Conservation (phyloP, 768 basidiomycete genomes). For the Leccinum longicurvipes region DNA sequence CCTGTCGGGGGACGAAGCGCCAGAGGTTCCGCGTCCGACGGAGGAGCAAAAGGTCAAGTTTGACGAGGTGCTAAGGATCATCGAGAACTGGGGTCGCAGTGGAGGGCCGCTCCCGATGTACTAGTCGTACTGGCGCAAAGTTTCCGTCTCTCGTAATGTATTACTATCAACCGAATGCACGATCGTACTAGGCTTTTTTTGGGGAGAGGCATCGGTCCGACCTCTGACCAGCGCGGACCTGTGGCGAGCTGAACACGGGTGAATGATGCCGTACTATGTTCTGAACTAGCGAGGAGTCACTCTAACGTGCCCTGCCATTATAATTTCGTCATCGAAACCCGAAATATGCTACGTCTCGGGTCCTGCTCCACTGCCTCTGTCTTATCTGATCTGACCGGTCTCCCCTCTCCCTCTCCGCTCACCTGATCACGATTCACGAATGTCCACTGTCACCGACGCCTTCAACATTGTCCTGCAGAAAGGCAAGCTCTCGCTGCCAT, state of each 20-base stretch:
- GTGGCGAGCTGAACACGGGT: not conserved
- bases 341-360: not conserved
- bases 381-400: not conserved
- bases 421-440: conserved; percentile 4
- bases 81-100: conserved; percentile 42
- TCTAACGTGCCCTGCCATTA: no score
- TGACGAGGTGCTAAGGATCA: conserved; percentile 63
- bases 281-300: no score
- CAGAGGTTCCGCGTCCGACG: conserved; percentile 47
- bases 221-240: not conserved
- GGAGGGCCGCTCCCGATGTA: not conserved
- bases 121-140: not conserved
- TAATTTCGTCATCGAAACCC: no score
- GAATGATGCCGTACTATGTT: not conserved
- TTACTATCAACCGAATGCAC: not conserved
- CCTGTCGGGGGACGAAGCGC: conserved; percentile 54
- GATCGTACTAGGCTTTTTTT: not conserved
- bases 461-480: conserved; percentile 43
- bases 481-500: conserved; percentile 34
- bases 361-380: not conserved
- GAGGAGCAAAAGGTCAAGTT: conserved; percentile 63
- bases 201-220: not conserved
- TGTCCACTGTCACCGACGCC: conserved; percentile 16
- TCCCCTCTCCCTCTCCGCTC: no score
- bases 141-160: not conserved